Conservation (phyloP, 371 early-diverging fungal species). For the Agmasoma carcini region DNA sequence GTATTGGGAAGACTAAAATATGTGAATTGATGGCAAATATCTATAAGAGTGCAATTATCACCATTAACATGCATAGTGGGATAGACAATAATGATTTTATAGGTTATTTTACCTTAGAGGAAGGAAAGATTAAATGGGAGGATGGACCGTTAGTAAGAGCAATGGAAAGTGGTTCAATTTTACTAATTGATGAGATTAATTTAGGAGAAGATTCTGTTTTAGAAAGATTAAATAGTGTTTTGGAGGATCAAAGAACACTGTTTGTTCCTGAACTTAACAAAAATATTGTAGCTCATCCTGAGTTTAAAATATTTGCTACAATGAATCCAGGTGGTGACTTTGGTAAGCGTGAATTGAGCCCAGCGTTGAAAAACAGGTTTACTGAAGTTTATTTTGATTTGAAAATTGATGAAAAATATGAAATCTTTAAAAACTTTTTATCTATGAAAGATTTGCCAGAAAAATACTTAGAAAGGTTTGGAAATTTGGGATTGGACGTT, state of each 20-base stretch:
- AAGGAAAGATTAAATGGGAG: constrained; percentile 55
- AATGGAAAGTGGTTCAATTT: constrained; percentile 74
- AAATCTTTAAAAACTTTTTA: constrained; percentile 27
- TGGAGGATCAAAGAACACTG: constrained; percentile 73
- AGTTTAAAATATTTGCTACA: constrained; percentile 87
- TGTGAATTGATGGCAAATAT: constrained; percentile 70
- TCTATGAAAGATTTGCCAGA: not conserved
- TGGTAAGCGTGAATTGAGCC: constrained; percentile 96
- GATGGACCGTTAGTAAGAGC: constrained; percentile 75
- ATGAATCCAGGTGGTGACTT: constrained; percentile 99
- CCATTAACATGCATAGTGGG: constrained; percentile 87
- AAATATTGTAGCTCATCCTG: constrained; percentile 59
- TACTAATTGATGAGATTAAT: constrained; percentile 96
- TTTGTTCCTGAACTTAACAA: constrained; percentile 76
- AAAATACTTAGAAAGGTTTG: not conserved
- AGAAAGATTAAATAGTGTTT: constrained; percentile 87
- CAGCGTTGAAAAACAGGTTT: constrained; percentile 92
- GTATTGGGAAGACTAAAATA: constrained; percentile 95
- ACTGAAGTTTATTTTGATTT: constrained; percentile 71
- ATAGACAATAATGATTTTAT: constrained; percentile 88
- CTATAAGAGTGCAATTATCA: constrained; percentile 59
- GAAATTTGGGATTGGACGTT: not conserved
- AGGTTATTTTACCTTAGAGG: constrained; percentile 60
- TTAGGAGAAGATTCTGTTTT: constrained; percentile 94
- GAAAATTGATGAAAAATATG: constrained; percentile 20